Evolutionary conservation across 139 green algal genomes (phyloP).

Genomic region (Closterium sp.): DNA sequence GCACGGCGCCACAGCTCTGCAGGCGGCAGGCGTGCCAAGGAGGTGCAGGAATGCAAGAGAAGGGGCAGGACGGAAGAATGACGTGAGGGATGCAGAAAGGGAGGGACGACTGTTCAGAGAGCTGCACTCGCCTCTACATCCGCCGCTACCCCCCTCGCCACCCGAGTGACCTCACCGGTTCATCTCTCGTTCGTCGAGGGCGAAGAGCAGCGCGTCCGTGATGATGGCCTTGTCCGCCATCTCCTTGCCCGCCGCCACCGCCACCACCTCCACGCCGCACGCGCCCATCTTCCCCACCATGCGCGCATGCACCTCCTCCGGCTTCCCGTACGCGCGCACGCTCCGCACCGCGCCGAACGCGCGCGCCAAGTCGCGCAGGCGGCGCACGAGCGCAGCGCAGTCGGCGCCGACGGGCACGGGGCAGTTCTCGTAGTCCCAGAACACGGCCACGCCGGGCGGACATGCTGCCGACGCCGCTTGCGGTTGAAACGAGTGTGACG

Average conservation of each 20-base stretch:
- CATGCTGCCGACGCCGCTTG: neutral
- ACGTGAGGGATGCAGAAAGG: neutral
- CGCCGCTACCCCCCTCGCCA: neutral
- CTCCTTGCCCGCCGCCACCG: slow-evolving; percentile 35
- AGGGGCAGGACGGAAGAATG: neutral
- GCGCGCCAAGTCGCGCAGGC: slow-evolving; percentile 25
- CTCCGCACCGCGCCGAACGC: slow-evolving; percentile 15
- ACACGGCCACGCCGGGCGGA: slow-evolving; percentile 13
- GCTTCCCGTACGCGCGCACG: slow-evolving; percentile 36
- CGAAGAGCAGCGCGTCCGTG: slow-evolving; percentile 43
- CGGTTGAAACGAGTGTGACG: neutral
- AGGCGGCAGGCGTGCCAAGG: neutral
- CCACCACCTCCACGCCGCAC: slow-evolving; percentile 40
- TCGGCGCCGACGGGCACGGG: slow-evolving; percentile 7
- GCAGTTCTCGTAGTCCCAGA: slow-evolving; percentile 49
- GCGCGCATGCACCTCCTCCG: slow-evolving; percentile 5
- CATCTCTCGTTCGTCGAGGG: slow-evolving; percentile 6
- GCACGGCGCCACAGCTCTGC: neutral
- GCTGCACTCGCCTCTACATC: neutral
- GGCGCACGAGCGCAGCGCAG: slow-evolving; percentile 12
- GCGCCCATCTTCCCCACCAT: slow-evolving; percentile 25
- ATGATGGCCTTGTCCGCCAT: slow-evolving; percentile 50
- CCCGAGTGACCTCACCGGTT: neutral
- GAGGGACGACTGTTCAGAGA: neutral
- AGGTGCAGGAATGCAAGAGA: neutral